Evolutionary conservation across 768 basidiomycete species (phyloP), one percentile per base, ranked within the genome.

Genomic region (Leccinellum albellum): DNA sequence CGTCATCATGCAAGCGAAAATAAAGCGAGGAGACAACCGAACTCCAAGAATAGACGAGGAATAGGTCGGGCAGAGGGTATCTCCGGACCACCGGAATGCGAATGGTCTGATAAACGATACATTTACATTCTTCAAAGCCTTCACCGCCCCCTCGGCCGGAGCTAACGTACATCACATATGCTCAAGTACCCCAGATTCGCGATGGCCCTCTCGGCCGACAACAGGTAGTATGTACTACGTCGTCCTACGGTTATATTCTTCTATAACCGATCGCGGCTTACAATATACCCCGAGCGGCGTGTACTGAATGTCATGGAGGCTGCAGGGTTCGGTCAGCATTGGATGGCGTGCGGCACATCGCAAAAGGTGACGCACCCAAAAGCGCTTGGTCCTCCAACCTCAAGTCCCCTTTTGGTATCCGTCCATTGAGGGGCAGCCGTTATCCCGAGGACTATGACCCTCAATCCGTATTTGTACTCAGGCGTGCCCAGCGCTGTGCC

Each of bases 401-500:
- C 75, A 29, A 86, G 67, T 0, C 83, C 85, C 53, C 74, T 70
- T 21, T 70, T 62, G 1, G 82, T 81, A 21, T 75, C 55, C 62
- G 80, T 84, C 75, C 85, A 82, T n/a, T 80, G 79, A 37, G 82
- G 81, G 0, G 79, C 76, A 23, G 79, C 82, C 28, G 75, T 73
- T 12, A 76, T 69, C 13, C 71, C 76, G 58, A 76, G 64, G 64
- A 85, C 82, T 28, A 82, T 74, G 26, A 84, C 84, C n/a, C 81
- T 76, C 33, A 83, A 67, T 6, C 85, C 85, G 55, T 86, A 86
- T 51, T 73, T 73, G 65, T 85, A 84, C 50, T 87, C 80, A 23
- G 78, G 86, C 1, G 85, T 85, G 14, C 86, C 85, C 8, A 88
- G 71, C 29, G 84, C 81, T 4, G 78, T 73, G 0, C 86, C 86